Percentiles rank a stretch among this genome's conserved stretches.
These are phyloP conservation scores for Chlamydomonas reinhardtii DNA, from an alignment of 163 green algal species.

Conservation along the genomic window DNA sequence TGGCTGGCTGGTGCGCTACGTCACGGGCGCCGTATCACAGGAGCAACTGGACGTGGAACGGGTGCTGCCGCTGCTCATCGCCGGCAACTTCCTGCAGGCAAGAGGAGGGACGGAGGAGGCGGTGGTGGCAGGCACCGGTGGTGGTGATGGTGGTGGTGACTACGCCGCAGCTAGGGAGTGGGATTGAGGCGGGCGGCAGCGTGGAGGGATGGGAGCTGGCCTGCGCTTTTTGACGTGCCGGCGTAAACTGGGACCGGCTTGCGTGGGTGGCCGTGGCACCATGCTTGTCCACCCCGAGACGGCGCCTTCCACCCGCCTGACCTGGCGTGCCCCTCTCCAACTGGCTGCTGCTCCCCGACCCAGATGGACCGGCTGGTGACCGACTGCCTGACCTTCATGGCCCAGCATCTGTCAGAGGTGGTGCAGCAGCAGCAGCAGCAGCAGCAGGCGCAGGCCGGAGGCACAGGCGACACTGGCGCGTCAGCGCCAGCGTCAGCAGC, in stretches of 20 bases:
- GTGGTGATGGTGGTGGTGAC: background rate
- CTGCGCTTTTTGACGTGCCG: no score
- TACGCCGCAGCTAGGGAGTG: background rate
- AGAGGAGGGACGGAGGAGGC: no score
- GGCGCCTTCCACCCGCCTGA: no score
- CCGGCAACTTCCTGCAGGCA: slow-evolving; percentile 49
- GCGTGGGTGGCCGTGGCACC: no score
- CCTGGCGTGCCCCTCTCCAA: no score
- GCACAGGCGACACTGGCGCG: background rate
- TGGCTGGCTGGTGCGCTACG: slow-evolving; percentile 40
- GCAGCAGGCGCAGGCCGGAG: background rate
- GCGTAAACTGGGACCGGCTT: no score
- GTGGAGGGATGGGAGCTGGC: no score
- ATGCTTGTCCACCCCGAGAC: no score
- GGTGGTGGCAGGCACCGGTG: no score
- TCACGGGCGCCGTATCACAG: background rate
- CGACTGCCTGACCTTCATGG: slow-evolving; percentile 27
- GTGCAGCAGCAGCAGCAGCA: background rate
- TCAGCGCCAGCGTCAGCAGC: background rate
- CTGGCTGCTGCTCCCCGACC: no score
- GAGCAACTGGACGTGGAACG: background rate
- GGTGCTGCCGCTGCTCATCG: slow-evolving; percentile 37
- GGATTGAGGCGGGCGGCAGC: no score
- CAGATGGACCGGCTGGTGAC: slow-evolving; percentile 52
- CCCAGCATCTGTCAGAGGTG: slow-evolving; percentile 21